These are phyloP conservation scores for Berberis vulgaris DNA, from an alignment of 164 flowering plant species.

Conservation along the genomic window DNA sequence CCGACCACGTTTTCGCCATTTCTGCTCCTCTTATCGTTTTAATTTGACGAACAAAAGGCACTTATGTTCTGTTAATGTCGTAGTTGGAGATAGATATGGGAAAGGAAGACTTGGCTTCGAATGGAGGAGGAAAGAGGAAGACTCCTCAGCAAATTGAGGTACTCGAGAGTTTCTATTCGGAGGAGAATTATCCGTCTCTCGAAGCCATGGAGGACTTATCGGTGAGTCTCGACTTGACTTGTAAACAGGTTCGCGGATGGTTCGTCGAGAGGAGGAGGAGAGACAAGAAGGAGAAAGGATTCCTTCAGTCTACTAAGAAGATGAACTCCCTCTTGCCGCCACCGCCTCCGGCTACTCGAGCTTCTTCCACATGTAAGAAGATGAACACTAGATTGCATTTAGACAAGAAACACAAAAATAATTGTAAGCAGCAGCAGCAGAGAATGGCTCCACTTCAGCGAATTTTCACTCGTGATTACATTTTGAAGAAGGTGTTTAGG, in stretches of 20 bases:
- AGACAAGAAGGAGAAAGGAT: not conserved
- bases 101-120: too few species aligned
- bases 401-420: slow-evolving; percentile 5
- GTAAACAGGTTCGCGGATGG: slow-evolving; percentile 57
- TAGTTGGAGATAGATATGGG: too few species aligned
- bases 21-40: too few species aligned
- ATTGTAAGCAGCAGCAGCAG: slow-evolving; percentile 13
- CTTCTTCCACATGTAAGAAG: not conserved
- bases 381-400: not conserved
- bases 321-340: too few species aligned
- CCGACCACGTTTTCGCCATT: too few species aligned
- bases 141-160: too few species aligned
- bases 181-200: slow-evolving; percentile 39
- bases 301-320: not conserved
- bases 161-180: slow-evolving; percentile 15
- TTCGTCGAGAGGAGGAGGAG: slow-evolving; percentile 48
- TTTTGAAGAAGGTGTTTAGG: slow-evolving; percentile 57
- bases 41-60: too few species aligned
- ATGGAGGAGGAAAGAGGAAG: too few species aligned
- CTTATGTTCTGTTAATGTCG: too few species aligned
- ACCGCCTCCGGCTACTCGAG: not conserved
- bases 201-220: slow-evolving; percentile 39
- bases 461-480: slow-evolving; percentile 37
- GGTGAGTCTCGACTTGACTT: slow-evolving; percentile 34
- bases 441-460: slow-evolving; percentile 33